Evolutionary conservation across 225 moss, liverwort and hornwort genomes (phyloP).

Genomic region (Sphagnum contortum): DNA sequence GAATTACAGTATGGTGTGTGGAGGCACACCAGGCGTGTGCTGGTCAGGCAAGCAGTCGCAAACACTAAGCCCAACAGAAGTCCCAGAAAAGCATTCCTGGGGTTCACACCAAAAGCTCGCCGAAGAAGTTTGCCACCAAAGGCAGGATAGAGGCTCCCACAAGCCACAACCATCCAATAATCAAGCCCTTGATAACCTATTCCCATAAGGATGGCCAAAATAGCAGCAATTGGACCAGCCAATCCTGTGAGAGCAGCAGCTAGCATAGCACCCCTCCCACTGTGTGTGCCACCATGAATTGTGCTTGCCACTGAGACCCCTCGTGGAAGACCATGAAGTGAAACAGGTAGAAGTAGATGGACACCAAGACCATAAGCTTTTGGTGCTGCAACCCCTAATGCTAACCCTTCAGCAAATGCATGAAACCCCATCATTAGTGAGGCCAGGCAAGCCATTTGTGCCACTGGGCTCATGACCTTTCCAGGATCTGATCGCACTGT

Average conservation of each 20-base stretch:
- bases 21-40: slow-evolving; percentile 46
- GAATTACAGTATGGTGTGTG: slow-evolving; percentile 35
- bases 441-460: slow-evolving; percentile 30
- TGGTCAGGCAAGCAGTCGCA: slow-evolving; percentile 44
- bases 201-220: slow-evolving; percentile 40
- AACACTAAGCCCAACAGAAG: slow-evolving; percentile 44
- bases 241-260: slow-evolving; percentile 36
- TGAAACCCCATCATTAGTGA: slow-evolving; percentile 43
- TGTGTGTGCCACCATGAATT: slow-evolving; percentile 62
- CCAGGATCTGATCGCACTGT: slow-evolving; percentile 11
- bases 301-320: slow-evolving; percentile 66
- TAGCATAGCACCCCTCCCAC: slow-evolving; percentile 25
- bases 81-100: slow-evolving; percentile 51
- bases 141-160: slow-evolving; percentile 62
- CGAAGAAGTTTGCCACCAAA: slow-evolving; percentile 58
- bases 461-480: slow-evolving; percentile 22
- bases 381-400: slow-evolving; percentile 40
- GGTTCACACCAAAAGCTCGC: slow-evolving; percentile 51
- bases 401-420: slow-evolving; percentile 40
- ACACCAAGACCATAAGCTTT: slow-evolving; percentile 24
- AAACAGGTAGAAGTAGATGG: slow-evolving; percentile 44
- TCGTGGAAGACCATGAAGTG: slow-evolving; percentile 68
- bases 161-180: slow-evolving; percentile 49
- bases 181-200: slow-evolving; percentile 37
- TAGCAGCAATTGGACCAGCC: slow-evolving; percentile 55